phyloP scores from a whole-genome alignment of 768 basidiomycete genomes.

The Rhodosporidiobolus odoratus region DNA sequence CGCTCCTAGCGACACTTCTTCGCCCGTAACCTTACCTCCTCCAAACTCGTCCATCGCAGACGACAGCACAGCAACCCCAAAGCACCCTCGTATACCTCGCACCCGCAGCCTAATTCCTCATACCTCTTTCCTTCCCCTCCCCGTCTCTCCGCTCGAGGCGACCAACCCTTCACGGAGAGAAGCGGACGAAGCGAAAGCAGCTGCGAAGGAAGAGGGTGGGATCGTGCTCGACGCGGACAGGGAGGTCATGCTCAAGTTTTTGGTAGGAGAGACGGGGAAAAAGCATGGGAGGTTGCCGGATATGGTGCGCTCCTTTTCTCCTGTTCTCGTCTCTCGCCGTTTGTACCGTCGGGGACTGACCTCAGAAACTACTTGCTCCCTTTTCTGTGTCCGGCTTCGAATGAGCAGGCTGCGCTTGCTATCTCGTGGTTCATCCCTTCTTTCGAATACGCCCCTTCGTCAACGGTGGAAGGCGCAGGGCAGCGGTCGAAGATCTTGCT shows the following conservation, averaged over 20 bases:
- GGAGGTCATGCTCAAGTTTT: slow-evolving; percentile 19
- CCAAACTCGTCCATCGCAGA: not conserved
- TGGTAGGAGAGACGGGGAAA: slow-evolving; percentile 30
- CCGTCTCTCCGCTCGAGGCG: not conserved
- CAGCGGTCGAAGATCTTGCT: not conserved
- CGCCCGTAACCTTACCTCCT: not conserved
- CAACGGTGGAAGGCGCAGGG: not conserved
- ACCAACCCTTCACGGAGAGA: not conserved
- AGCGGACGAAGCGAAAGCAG: not conserved
- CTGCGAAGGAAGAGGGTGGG: slow-evolving; percentile 6
- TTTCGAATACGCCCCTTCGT: slow-evolving; percentile 4
- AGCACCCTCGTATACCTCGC: not conserved
- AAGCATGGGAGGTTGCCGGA: slow-evolving; percentile 24
- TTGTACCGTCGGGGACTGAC: not conserved
- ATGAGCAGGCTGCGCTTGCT: slow-evolving; percentile 21
- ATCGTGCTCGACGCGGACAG: slow-evolving; percentile 31
- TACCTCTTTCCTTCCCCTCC: slow-evolving; percentile 1
- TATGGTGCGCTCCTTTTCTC: slow-evolving; percentile 15
- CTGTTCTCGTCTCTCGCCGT: not conserved
- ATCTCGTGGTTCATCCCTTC: slow-evolving; percentile 31
- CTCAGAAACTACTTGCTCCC: not conserved
- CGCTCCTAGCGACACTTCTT: not conserved
- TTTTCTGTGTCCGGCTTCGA: not conserved
- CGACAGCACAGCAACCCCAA: not conserved
- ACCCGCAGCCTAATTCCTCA: slow-evolving; percentile 2